Conservation (phyloP, 805 yeast genomes). For the Sugiyamaella boreocaroliniensis region DNA sequence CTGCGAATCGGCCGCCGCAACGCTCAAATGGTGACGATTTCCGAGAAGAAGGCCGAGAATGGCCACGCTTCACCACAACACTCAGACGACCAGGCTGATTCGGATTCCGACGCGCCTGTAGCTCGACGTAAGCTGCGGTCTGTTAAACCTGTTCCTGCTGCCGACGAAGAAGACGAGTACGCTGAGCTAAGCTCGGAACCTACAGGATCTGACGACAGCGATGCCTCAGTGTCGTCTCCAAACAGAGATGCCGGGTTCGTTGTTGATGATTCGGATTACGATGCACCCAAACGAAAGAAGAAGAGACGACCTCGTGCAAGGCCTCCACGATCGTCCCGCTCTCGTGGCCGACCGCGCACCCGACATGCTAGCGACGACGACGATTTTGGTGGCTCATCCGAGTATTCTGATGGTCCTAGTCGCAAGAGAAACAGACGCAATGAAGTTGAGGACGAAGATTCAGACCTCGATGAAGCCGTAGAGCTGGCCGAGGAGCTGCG, state of each 20-base stretch:
- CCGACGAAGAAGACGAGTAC: constrained; percentile 9
- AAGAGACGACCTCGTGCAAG: constrained; percentile 3
- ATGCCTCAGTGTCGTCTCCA: not conserved
- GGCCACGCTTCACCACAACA: constrained; percentile 5
- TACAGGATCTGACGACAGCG: not conserved
- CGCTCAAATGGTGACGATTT: constrained; percentile 10
- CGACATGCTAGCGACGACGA: not conserved
- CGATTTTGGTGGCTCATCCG: constrained; percentile 2
- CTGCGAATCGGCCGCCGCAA: constrained; percentile 15
- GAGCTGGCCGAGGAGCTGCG: constrained; percentile 17
- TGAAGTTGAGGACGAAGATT: constrained; percentile 5
- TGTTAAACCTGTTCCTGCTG: not conserved
- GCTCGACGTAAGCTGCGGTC: not conserved
- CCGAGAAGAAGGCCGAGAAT: constrained; percentile 6
- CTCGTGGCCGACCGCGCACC: not conserved
- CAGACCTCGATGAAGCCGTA: constrained; percentile 9
- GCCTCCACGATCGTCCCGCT: not conserved
- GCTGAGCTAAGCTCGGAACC: not conserved
- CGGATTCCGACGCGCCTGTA: constrained; percentile 4
- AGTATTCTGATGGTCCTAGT: constrained; percentile 2
- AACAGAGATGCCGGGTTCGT: constrained; percentile 4
- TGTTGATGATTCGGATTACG: constrained; percentile 12
- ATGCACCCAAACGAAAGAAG: not conserved
- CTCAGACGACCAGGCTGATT: constrained; percentile 12
- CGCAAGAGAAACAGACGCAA: not conserved